phyloP scores from a whole-genome alignment of 345 rosid genomes.

The Carallia pectinifolia region DNA sequence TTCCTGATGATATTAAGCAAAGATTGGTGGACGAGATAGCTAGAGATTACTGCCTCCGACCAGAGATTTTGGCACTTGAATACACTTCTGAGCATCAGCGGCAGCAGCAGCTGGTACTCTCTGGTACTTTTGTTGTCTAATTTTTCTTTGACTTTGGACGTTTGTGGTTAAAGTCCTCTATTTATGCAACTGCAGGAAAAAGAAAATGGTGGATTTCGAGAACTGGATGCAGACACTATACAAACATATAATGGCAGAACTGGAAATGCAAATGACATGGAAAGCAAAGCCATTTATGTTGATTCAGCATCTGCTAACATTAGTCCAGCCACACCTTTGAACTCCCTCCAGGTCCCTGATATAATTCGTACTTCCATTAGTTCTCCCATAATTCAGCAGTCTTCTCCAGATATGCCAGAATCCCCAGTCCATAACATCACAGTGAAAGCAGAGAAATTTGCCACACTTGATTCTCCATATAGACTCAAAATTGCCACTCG shows the following conservation, averaged over 20 bases:
- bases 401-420: slow-evolving; percentile 26
- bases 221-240: not conserved
- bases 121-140: not conserved
- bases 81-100: slow-evolving; percentile 41
- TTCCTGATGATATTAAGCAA: slow-evolving; percentile 50
- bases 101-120: slow-evolving; percentile 33
- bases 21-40: slow-evolving; percentile 55
- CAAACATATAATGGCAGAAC: not conserved
- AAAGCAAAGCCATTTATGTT: slow-evolving; percentile 1
- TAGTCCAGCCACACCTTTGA: slow-evolving; percentile 1
- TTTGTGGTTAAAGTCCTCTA: not conserved
- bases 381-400: slow-evolving; percentile 30
- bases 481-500: not conserved
- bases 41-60: slow-evolving; percentile 36
- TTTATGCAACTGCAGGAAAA: slow-evolving; percentile 22
- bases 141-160: not conserved
- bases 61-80: slow-evolving; percentile 54
- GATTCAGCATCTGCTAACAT: slow-evolving; percentile 18
- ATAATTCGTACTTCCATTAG: slow-evolving; percentile 19
- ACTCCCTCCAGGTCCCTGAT: slow-evolving; percentile 12
- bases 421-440: slow-evolving; percentile 4
- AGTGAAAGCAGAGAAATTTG: slow-evolving; percentile 4
- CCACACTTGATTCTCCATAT: not conserved
- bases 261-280: not conserved
- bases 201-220: slow-evolving; percentile 13